phyloP scores from a whole-genome alignment of 2,329 filamentous ascomycete genomes.

The Cladosporium halotolerans region DNA sequence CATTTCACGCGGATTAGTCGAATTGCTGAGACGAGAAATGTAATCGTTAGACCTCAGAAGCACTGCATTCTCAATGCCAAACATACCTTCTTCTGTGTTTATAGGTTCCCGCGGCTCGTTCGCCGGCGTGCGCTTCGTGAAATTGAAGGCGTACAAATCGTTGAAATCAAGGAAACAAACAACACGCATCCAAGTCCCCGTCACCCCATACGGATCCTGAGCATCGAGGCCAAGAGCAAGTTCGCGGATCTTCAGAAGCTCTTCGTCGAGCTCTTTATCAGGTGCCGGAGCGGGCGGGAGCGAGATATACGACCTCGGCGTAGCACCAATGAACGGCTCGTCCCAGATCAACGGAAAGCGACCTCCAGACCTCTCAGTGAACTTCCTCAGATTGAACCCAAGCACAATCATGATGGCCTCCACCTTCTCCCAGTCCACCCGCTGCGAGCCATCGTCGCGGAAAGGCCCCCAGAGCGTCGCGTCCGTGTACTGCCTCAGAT shows the following conservation, averaged over 20 bases:
- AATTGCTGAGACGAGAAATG: slow-evolving; percentile 41
- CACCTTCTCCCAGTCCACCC: slow-evolving; percentile 73
- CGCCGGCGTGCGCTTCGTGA: slow-evolving; percentile 36
- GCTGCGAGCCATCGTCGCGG: slow-evolving; percentile 52
- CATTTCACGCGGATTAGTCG: slow-evolving; percentile 65
- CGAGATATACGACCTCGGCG: slow-evolving; percentile 32
- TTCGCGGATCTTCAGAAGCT: slow-evolving; percentile 21
- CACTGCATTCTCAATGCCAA: slow-evolving; percentile 23
- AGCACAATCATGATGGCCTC: slow-evolving; percentile 68
- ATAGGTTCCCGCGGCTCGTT: slow-evolving; percentile 45
- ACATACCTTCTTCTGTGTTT: slow-evolving; percentile 50
- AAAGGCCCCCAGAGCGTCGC: slow-evolving; percentile 66
- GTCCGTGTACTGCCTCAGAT: slow-evolving; percentile 61
- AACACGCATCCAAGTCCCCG: slow-evolving; percentile 66
- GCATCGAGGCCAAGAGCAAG: slow-evolving; percentile 43
- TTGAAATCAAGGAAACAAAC: slow-evolving; percentile 53
- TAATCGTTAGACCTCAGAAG: slow-evolving; percentile 15
- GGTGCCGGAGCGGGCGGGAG: slow-evolving; percentile 4
- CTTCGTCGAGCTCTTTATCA: slow-evolving; percentile 15
- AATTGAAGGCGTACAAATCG: slow-evolving; percentile 69
- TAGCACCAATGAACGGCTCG: slow-evolving; percentile 51
- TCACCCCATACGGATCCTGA: slow-evolving; percentile 64
- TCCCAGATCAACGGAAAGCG: slow-evolving; percentile 51
- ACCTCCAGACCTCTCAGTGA: slow-evolving; percentile 36
- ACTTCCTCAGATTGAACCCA: slow-evolving; percentile 53